Evolutionary conservation across 495 filamentous ascomycete genomes (phyloP).

Genomic region (Aspergillus sclerotioniger): DNA sequence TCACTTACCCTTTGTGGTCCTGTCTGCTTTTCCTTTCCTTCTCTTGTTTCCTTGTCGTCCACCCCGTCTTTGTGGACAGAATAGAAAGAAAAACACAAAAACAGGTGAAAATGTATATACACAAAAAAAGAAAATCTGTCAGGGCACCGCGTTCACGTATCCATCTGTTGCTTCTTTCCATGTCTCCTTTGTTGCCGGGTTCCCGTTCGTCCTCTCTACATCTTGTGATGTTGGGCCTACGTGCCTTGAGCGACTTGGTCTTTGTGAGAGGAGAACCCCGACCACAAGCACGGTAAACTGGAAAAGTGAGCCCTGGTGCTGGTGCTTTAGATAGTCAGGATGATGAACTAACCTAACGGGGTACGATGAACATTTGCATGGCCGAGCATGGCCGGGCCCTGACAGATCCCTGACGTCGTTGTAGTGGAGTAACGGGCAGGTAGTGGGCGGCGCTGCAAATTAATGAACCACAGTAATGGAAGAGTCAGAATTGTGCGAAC

Average conservation of each 20-base stretch:
- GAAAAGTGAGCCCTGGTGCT: not conserved
- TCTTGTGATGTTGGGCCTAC: not conserved
- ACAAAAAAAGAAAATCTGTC: not conserved
- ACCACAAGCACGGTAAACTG: not conserved
- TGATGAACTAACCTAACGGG: too few relatives aligned
- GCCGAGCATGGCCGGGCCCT: too few relatives aligned
- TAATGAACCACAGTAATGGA: not conserved
- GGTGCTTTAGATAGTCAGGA: too few relatives aligned
- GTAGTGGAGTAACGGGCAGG: not conserved
- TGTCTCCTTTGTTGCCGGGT: not conserved
- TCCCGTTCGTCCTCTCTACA: not conserved
- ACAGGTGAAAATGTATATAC: not conserved
- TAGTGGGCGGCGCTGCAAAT: not conserved
- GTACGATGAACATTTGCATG: too few relatives aligned
- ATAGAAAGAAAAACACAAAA: constrained; percentile 7
- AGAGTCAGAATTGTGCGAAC: not conserved
- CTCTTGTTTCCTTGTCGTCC: not conserved
- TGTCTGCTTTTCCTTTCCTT: constrained; percentile 5
- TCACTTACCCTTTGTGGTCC: not conserved
- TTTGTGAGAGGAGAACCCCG: not conserved
- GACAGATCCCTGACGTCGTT: too few relatives aligned
- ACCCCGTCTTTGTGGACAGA: not conserved
- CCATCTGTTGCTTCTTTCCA: not conserved
- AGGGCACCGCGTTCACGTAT: not conserved
- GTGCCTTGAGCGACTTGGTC: not conserved